Evolutionary conservation across 306 rosid species (phyloP), one percentile per base, ranked within the genome.

Genomic region (Coriaria nepalensis): DNA sequence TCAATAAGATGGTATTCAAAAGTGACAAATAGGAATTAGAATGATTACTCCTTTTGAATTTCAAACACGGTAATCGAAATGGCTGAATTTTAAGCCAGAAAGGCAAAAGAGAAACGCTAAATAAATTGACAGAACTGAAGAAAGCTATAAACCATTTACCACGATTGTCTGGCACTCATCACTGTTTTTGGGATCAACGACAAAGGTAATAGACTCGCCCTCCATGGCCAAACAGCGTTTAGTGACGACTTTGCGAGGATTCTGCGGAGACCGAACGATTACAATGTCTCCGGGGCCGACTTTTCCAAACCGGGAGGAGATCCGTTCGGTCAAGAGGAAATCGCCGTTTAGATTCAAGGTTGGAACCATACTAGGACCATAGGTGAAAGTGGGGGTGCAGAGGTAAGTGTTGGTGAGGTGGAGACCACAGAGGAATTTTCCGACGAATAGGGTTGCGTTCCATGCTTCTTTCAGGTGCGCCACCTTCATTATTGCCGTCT

Each of bases 351-450:
- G 53, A 48, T 63, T 73, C 0, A 83, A 38, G 43, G 76, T 29
- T 10, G 94, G 96, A 71, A 83, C 73, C 96, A 87, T 87, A 69
- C 96, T 87, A 49, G 96, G 79, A 57, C 96, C 96, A 42, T 5
- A 8, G 47, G 65, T 35, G 36, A 6, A 6, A 43, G 45, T 44
- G 35, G 58, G 12, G 11, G 47, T 6, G 55, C 66, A 44, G 60
- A 79, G 49, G 65, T 82, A 69, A 2, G 63, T 46, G 14, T 50
- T 36, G 49, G 64, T 49, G 60, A 82, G 63, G 10, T 79, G 86
- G 47, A 75, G 41, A 68, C 55, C 71, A 15, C 88, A 74, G 6
- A 67, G 5, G 47, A 63, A 9, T 61, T 79, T 82, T 1, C 54
- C 37, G 7, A 52, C 4, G 0, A 4, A 6, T 5, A 59, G 50